Conservation (phyloP, 805 yeast genomes). For the Komagataella pastoris region DNA sequence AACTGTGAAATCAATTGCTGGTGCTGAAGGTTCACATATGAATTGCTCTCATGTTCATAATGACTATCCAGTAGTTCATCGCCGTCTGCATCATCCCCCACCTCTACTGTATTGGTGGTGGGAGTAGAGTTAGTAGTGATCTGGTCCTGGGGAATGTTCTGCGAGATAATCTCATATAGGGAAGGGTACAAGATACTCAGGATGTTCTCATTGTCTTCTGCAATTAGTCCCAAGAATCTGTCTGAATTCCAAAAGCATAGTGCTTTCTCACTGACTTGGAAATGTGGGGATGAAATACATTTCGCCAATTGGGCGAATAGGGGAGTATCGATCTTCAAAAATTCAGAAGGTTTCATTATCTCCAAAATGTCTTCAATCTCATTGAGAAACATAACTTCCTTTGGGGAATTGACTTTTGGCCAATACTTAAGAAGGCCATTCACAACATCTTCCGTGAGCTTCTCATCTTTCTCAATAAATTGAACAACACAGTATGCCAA, state of each 20-base stretch:
- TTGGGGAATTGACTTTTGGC: constrained; percentile 93
- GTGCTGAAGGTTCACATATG: background rate
- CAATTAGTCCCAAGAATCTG: constrained; percentile 77
- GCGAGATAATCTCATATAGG: constrained; percentile 64
- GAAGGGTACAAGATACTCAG: constrained; percentile 87
- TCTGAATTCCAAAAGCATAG: constrained; percentile 92
- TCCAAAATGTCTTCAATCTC: constrained; percentile 96
- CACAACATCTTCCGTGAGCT: constrained; percentile 88
- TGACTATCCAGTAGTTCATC: constrained; percentile 3
- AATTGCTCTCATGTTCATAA: background rate
- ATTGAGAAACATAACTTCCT: constrained; percentile 90
- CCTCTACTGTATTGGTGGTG: constrained; percentile 1
- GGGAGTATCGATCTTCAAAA: constrained; percentile 84
- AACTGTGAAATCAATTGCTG: background rate
- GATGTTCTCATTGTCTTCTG: constrained; percentile 86
- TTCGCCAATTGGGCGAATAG: constrained; percentile 86
- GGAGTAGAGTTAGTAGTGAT: background rate
- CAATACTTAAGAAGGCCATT: constrained; percentile 88
- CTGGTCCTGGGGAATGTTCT: constrained; percentile 15
- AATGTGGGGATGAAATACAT: constrained; percentile 90
- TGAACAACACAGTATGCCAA: constrained; percentile 95
- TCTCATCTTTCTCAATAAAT: constrained; percentile 88
- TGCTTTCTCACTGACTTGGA: constrained; percentile 94
- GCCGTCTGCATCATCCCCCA: constrained; percentile 7
- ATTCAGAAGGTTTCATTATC: constrained; percentile 88